These are phyloP conservation scores for Collybiopsis confluens DNA, from an alignment of 768 basidiomycete genomes.

Conservation along the genomic window DNA sequence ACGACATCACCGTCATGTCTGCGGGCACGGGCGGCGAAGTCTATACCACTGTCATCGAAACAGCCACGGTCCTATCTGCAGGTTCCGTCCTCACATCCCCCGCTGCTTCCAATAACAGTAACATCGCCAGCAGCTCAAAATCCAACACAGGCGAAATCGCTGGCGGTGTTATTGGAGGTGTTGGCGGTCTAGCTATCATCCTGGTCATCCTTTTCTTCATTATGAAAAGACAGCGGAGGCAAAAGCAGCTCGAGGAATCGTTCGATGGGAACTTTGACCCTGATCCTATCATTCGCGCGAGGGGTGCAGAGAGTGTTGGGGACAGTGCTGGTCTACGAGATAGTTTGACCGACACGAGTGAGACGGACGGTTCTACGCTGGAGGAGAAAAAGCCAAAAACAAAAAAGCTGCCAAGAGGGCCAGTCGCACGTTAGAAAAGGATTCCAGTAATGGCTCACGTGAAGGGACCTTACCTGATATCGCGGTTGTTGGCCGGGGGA, in stretches of 20 bases:
- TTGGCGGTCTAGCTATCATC: not conserved
- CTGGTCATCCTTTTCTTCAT: slow-evolving; percentile 2
- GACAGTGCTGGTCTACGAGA: not conserved
- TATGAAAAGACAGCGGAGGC: not conserved
- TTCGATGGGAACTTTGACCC: slow-evolving; percentile 13
- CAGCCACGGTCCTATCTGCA: not conserved
- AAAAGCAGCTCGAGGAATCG: slow-evolving; percentile 2
- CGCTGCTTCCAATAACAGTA: not conserved
- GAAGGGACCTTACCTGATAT: slow-evolving; percentile 5
- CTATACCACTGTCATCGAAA: not conserved
- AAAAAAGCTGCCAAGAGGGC: not conserved
- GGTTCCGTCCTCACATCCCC: not conserved
- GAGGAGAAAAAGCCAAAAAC: slow-evolving; percentile 1
- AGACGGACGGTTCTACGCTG: not conserved
- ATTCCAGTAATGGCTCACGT: not conserved
- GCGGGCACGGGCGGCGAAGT: not conserved
- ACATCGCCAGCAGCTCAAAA: not conserved
- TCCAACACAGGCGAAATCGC: slow-evolving; percentile 8
- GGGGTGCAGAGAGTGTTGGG: too few species aligned
- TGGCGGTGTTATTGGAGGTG: slow-evolving; percentile 7
- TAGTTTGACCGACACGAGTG: not conserved
- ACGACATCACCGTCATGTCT: slow-evolving; percentile 3
- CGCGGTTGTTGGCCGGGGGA: not conserved
- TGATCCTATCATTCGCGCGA: not conserved
- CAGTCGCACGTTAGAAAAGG: not conserved